Conservation (phyloP, 2,329 filamentous ascomycete genomes). For the Teratosphaeria epicoccoides region DNA sequence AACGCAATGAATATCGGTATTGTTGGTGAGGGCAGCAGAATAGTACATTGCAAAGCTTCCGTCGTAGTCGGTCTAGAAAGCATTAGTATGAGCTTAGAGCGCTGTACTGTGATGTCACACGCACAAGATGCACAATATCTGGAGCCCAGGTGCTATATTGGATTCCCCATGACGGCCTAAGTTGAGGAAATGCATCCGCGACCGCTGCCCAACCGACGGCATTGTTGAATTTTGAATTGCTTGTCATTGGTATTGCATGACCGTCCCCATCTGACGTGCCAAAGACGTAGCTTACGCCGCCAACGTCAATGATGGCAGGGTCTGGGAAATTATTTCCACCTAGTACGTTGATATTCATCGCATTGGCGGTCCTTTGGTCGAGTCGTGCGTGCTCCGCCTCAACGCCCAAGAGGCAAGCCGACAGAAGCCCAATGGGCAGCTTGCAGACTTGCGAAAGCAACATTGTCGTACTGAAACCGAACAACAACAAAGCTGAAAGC, state of each 20-base stretch:
- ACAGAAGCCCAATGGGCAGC: not conserved
- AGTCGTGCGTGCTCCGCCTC: not conserved
- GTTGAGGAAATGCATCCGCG: conserved; percentile 41
- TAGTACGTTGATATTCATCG: conserved; percentile 5
- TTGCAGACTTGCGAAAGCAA: not conserved
- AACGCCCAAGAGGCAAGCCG: not conserved
- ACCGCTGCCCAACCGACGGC: conserved; percentile 37
- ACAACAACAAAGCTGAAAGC: not conserved
- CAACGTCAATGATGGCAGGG: conserved; percentile 33
- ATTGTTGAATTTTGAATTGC: conserved; percentile 36
- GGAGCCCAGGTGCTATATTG: conserved; percentile 48
- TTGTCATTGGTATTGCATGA: conserved; percentile 42
- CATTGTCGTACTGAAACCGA: not conserved
- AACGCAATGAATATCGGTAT: conserved; percentile 15
- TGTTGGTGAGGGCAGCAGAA: conserved; percentile 11
- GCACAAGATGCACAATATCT: conserved; percentile 39
- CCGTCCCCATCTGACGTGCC: conserved; percentile 27
- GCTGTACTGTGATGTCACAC: not conserved
- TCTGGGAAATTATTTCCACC: conserved; percentile 41
- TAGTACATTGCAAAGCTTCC: conserved; percentile 19
- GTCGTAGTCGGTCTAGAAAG: conserved; percentile 10
- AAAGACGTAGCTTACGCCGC: conserved; percentile 47
- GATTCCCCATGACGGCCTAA: conserved; percentile 37
- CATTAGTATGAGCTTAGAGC: conserved; percentile 13
- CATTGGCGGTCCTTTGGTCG: not conserved